Evolutionary conservation across 1,284 basidiomycete genomes (phyloP), one percentile per base, ranked within the genome.

Genomic region (Fomitiporia mediterranea): DNA sequence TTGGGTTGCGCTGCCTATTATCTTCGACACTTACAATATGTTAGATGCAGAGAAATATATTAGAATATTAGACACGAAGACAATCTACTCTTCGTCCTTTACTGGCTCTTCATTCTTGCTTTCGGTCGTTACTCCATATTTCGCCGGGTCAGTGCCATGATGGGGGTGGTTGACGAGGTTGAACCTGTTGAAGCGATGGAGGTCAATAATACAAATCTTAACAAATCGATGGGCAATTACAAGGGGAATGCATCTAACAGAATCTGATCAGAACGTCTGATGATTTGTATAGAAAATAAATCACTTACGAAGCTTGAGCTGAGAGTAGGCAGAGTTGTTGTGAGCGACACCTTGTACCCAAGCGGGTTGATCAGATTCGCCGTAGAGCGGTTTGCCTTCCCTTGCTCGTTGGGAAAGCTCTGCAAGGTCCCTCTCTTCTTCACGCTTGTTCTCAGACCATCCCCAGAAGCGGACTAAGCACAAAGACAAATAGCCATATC

Each of bases 381-480:
- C 94, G 68, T 94, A 91, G 46, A 97, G 69, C 13, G 93, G 83
- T 68, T 91, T 84, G 54, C 93, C 93, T 61, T 85, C 80, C 60
- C 72, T 72, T 11, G 82, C 86, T 37, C 80, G 82, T 60, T 86
- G 82, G 40, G 80, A 81, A 48, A 97, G 74, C 70, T 97, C 94
- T 23, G 76, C 75, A 51, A 85, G 68, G 69, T 97, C 94, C 70
- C 75, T 78, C 58, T 81, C 80, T 64, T 87, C 80, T 69, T 98
- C 94, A 19, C 80, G 75, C 62, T 82, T 83, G 76, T 99, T 99
- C 76, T 98, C 96, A 21, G 80, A 77, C 89, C 92, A 95, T 51
- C 96, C 96, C 92, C 92, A 95, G 80, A 99, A 96, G 43, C 96
- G 94, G 72, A 88, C 94, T 94, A 65, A 32, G 51, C 13, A 25